phyloP scores from a whole-genome alignment of 1,139 yeast genomes.

The Casaregolazyma suthepensis region DNA sequence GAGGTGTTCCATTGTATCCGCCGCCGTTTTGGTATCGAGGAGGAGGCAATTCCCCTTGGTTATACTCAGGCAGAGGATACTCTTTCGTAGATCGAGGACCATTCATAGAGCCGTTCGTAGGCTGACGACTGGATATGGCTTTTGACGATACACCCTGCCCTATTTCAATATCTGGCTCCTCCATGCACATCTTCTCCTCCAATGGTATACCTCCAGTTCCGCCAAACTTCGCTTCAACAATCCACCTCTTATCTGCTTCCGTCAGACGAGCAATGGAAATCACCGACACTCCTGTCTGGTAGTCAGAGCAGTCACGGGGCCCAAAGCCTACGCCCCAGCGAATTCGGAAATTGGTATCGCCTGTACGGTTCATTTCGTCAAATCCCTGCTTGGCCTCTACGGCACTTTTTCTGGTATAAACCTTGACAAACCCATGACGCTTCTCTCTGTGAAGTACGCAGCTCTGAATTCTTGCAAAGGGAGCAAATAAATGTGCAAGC shows the following conservation, averaged over 20 bases:
- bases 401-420: constrained; percentile 92
- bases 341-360: constrained; percentile 56
- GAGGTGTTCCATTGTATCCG: constrained; percentile 7
- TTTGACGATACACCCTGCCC: constrained; percentile 93
- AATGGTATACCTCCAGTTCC: constrained; percentile 93
- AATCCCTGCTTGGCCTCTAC: constrained; percentile 53
- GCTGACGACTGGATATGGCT: constrained; percentile 48
- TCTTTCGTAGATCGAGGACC: constrained; percentile 68
- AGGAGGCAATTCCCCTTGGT: constrained; percentile 2
- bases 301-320: constrained; percentile 96
- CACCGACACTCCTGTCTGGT: constrained; percentile 81
- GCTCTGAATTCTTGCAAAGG: constrained; percentile 94
- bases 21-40: constrained; percentile 1
- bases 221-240: constrained; percentile 89
- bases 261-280: constrained; percentile 84
- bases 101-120: constrained; percentile 64
- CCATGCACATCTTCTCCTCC: constrained; percentile 74
- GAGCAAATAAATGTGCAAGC: constrained; percentile 55
- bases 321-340: constrained; percentile 99
- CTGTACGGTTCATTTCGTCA: constrained; percentile 48
- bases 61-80: constrained; percentile 13
- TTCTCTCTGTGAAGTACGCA: constrained; percentile 81
- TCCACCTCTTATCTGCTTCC: constrained; percentile 91
- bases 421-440: constrained; percentile 93
- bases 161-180: constrained; percentile 95